Conservation (phyloP, 1,284 basidiomycete species). For the Phaffia rhodozyma region DNA sequence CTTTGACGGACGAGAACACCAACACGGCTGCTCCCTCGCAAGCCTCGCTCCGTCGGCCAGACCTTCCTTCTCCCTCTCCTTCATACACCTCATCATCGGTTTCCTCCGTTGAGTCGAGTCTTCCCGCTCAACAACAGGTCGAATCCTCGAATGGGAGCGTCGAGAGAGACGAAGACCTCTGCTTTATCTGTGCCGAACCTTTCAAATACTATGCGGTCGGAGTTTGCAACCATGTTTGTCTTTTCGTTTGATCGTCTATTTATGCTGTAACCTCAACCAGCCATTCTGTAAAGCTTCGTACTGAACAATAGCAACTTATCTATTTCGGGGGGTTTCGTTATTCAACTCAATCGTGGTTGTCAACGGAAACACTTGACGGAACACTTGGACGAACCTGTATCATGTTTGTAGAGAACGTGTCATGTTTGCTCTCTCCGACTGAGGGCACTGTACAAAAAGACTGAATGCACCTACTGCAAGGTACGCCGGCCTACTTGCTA, state of each 20-base stretch:
- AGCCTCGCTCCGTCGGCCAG: background rate
- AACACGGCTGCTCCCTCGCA: background rate
- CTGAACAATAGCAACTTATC: constrained; percentile 10
- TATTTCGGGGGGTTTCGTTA: background rate
- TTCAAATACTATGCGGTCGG: constrained; percentile 82
- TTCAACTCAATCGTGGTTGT: too few relatives aligned
- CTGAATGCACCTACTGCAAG: constrained; percentile 95
- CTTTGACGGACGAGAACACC: background rate
- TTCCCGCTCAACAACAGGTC: too few relatives aligned
- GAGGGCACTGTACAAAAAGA: constrained; percentile 83
- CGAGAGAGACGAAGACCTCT: constrained; percentile 44
- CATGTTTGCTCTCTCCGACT: constrained; percentile 87
- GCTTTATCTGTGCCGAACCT: constrained; percentile 93
- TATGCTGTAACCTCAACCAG: background rate
- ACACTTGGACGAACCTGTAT: too few relatives aligned
- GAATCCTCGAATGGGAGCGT: background rate
- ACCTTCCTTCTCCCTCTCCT: too few relatives aligned
- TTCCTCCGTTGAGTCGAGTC: too few relatives aligned
- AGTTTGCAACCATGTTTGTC: constrained; percentile 65
- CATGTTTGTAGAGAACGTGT: constrained; percentile 48
- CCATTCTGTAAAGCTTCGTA: background rate
- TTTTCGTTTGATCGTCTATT: background rate
- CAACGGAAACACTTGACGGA: background rate
- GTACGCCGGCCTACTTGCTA: constrained; percentile 35
- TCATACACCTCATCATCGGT: too few relatives aligned